A percentile compares a stretch with the other conserved stretches of the same genome.
Evolutionary conservation across 805 yeast genomes (phyloP).

Genomic region (Maudiozyma barnettii): DNA sequence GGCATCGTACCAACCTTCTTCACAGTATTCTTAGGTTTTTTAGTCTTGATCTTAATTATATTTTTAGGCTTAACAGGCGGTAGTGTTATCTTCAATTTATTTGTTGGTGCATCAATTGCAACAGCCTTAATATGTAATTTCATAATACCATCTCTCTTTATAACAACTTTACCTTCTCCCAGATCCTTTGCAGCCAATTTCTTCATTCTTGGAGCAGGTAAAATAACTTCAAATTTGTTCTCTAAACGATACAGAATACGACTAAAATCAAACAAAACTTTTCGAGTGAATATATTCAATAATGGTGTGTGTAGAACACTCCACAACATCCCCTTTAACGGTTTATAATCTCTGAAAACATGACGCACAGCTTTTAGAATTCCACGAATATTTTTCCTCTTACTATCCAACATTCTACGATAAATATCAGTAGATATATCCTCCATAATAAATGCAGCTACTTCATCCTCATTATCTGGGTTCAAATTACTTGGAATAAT

Average conservation of each 20-base stretch:
- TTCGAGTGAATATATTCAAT: slow-evolving; percentile 47
- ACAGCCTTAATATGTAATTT: slow-evolving; percentile 23
- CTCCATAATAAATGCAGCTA: slow-evolving; percentile 6
- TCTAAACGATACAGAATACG: slow-evolving; percentile 55
- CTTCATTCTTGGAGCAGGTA: slow-evolving; percentile 60
- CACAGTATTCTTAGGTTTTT: slow-evolving; percentile 12
- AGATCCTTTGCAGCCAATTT: slow-evolving; percentile 50
- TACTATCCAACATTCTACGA: slow-evolving; percentile 16
- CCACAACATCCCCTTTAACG: slow-evolving; percentile 60
- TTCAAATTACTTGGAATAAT: slow-evolving; percentile 17
- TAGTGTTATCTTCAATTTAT: slow-evolving; percentile 13
- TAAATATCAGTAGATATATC: slow-evolving; percentile 7
- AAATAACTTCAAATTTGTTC: slow-evolving; percentile 50
- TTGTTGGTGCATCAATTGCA: neutral
- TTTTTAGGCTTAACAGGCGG: slow-evolving; percentile 1
- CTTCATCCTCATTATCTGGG: slow-evolving; percentile 14
- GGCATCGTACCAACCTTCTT: slow-evolving; percentile 26
- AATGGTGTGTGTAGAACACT: slow-evolving; percentile 52
- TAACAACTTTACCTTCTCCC: slow-evolving; percentile 45
- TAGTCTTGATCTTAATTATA: slow-evolving; percentile 2
- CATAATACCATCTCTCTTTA: slow-evolving; percentile 44
- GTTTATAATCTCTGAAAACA: slow-evolving; percentile 35
- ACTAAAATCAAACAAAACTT: slow-evolving; percentile 54
- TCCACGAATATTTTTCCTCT: slow-evolving; percentile 23
- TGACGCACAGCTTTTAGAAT: slow-evolving; percentile 17